Base-by-base conservation (phyloP, 441 rosid genomes). In the Melastoma candidum region DNA sequence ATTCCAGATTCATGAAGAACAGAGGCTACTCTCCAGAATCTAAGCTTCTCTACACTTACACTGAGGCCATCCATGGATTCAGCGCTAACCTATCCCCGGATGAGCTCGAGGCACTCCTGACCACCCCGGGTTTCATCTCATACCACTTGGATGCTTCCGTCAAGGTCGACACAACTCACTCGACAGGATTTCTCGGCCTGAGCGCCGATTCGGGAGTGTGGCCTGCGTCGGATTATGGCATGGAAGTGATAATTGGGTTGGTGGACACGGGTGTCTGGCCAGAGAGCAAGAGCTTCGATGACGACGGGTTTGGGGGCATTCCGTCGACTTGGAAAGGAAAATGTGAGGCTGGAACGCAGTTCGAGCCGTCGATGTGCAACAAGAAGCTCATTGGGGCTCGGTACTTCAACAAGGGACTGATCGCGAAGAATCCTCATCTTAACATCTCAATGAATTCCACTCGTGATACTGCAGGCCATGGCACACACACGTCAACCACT, bases 1-100 rank as follows among this genome's bases (percentile, higher is more conserved):
- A 17, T 17, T 17, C 22, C 22, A 17, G 1, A 17, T 17, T 17
- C 22, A 17, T 17, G 22, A 17, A 17, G 22, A 17, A 17, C 22
- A 17, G 22, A 0, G 22, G 22, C 22, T 17, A 17, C 22, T 17
- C 36, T 2, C 36, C 29, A 54, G 58, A 48, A 48, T 47, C 81
- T 17, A 73, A 71, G 32, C 68, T 79, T 24, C 48, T 77, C 10
- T 82, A 82, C 41, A 62, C 59, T 26, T 82, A 82, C 26, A 71
- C 48, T 39, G 77, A 79, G 57, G 84, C 60, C n/a, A 68, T 82
- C 32, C 54, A 57, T 41, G 85, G 88, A 7, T 82, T 82, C 24
- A 77, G 85, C 45, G 88, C 83, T 11, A 71, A 67, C 59, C 83
- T 82, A 7, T 61, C 81, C 25, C 63, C 68, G 2, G 29, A 47